Conservation (phyloP, 164 flowering plant genomes). For the Stephania cephalantha region DNA sequence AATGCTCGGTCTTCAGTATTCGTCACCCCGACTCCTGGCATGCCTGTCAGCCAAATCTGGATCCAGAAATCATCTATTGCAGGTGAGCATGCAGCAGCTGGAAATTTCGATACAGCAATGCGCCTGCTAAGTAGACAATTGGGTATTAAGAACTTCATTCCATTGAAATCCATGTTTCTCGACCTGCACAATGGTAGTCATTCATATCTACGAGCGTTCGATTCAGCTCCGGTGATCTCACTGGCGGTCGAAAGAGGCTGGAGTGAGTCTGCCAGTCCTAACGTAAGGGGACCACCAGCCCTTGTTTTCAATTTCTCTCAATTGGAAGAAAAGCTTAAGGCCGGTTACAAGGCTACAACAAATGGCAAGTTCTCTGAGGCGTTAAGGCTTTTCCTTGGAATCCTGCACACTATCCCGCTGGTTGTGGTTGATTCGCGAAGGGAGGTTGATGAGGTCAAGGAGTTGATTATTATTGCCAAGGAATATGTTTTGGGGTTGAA, state of each 20-base stretch:
- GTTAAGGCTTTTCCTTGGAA: conserved; percentile 24
- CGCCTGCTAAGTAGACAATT: conserved; percentile 33
- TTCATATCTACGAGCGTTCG: conserved; percentile 23
- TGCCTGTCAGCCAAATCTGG: conserved; percentile 42
- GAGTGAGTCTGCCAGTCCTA: conserved; percentile 32
- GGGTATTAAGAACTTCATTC: conserved; percentile 33
- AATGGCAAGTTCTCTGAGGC: conserved; percentile 31
- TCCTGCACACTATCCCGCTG: conserved; percentile 38
- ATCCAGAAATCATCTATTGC: conserved; percentile 36
- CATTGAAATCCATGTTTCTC: conserved; percentile 30
- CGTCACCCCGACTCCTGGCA: conserved; percentile 32
- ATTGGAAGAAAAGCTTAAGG: conserved; percentile 29
- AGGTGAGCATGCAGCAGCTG: conserved; percentile 38
- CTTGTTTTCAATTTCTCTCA: conserved; percentile 27
- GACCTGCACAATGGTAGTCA: conserved; percentile 33
- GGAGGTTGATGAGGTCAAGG: conserved; percentile 50
- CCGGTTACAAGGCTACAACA: conserved; percentile 30
- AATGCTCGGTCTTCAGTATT: conserved; percentile 20
- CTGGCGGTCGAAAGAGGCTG: conserved; percentile 33
- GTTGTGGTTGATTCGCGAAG: conserved; percentile 44
- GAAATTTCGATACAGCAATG: conserved; percentile 38
- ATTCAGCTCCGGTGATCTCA: conserved; percentile 29
- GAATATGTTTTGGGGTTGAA: conserved; percentile 41
- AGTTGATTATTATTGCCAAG: conserved; percentile 31
- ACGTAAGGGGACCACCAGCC: conserved; percentile 37